Conservation (phyloP, 202 grass and related monocot genomes). For the Schoenoplectus tabernaemontani region DNA sequence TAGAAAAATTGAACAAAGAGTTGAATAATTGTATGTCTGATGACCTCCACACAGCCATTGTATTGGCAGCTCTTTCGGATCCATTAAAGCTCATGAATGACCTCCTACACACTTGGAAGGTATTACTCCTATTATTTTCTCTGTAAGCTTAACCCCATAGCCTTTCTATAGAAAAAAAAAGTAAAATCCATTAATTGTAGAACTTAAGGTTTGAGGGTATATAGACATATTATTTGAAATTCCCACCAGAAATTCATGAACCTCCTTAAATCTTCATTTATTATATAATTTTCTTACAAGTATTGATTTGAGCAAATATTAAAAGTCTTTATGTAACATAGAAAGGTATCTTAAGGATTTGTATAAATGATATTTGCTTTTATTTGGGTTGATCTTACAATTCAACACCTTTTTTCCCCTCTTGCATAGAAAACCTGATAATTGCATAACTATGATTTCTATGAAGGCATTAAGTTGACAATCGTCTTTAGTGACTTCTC, state of each 20-base stretch:
- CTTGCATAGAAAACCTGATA: neutral
- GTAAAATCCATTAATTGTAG: neutral
- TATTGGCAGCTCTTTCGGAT: constrained; percentile 63
- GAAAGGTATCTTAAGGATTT: neutral
- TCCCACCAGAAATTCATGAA: neutral
- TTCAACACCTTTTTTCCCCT: neutral
- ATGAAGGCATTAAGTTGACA: neutral
- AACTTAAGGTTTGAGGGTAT: neutral
- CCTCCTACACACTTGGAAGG: constrained; percentile 81
- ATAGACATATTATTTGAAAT: neutral
- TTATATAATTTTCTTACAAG: neutral
- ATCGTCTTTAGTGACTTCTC: neutral
- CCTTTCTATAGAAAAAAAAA: neutral
- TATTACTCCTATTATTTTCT: constrained; percentile 14
- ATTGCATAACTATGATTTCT: neutral
- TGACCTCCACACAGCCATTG: constrained; percentile 79
- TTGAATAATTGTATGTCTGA: constrained; percentile 74
- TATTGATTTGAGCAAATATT: neutral
- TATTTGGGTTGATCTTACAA: neutral
- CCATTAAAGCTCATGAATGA: constrained; percentile 82
- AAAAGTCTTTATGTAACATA: neutral
- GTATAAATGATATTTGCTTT: neutral
- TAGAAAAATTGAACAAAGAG: constrained; percentile 60
- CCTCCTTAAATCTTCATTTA: neutral
- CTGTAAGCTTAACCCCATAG: neutral